Conservation (phyloP, 192 early-diverging fungal genomes). For the Cetraspora pellucida region DNA sequence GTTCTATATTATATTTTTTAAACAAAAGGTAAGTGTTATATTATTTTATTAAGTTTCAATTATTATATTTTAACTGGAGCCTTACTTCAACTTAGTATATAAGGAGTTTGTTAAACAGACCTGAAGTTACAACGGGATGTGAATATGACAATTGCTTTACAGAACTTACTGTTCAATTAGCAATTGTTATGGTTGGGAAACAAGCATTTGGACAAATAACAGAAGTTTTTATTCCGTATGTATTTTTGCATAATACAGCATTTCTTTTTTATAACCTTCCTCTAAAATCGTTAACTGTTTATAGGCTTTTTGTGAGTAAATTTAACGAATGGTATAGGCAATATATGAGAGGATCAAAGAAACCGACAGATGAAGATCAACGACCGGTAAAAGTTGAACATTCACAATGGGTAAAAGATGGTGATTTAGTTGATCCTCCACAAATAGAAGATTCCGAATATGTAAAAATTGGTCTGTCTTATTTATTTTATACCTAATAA, state of each 20-base stretch:
- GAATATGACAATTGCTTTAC: conserved; percentile 45
- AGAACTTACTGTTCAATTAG: conserved; percentile 60
- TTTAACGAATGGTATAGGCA: too few species aligned
- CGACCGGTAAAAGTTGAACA: too few species aligned
- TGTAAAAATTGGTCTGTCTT: not conserved
- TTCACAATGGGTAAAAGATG: not conserved
- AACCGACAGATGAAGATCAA: not conserved
- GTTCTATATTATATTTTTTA: conserved; percentile 62
- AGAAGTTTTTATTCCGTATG: conserved; percentile 48
- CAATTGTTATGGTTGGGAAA: conserved; percentile 60
- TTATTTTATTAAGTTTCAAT: not conserved
- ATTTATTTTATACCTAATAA: too few species aligned
- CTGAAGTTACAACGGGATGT: conserved; percentile 12
- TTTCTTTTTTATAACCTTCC: too few species aligned
- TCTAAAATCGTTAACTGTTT: too few species aligned
- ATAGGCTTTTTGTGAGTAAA: too few species aligned
- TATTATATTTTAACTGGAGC: not conserved
- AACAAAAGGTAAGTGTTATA: conserved; percentile 37
- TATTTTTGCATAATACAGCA: conserved; percentile 8
- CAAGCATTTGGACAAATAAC: conserved; percentile 50
- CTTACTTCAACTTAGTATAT: conserved; percentile 13
- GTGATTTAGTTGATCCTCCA: not conserved
- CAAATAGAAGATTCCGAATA: not conserved
- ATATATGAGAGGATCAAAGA: not conserved
- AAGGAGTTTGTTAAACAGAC: not conserved